phyloP scores from a whole-genome alignment of 2,329 filamentous ascomycete species.

The Ascochyta koolunga region DNA sequence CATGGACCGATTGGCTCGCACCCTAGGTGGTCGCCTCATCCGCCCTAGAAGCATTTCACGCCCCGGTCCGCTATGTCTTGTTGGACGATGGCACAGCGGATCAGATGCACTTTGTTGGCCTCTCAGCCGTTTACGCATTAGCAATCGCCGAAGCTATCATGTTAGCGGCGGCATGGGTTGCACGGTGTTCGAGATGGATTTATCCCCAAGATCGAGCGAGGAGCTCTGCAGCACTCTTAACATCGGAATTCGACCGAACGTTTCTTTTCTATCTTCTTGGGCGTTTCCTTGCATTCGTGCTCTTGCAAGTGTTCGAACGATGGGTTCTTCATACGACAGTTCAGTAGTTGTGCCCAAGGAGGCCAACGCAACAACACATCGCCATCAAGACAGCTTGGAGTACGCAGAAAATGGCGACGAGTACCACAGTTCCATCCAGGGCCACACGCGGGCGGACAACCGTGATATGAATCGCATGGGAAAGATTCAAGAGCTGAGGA shows the following conservation, averaged over 20 bases:
- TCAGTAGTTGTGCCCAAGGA: conserved; percentile 19
- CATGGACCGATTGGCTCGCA: conserved; percentile 7
- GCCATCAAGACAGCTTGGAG: conserved; percentile 21
- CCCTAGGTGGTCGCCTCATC: background rate
- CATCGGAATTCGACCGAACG: conserved; percentile 6
- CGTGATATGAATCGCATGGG: conserved; percentile 44
- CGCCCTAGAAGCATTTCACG: background rate
- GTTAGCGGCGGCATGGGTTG: conserved; percentile 14
- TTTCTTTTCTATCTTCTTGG: conserved; percentile 4
- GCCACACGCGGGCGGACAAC: conserved; percentile 36
- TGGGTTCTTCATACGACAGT: conserved; percentile 26
- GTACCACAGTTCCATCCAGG: conserved; percentile 36
- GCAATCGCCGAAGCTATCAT: conserved; percentile 7
- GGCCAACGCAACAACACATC: conserved; percentile 9
- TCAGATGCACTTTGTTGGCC: conserved; percentile 6
- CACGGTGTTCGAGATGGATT: conserved; percentile 16
- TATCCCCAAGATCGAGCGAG: background rate
- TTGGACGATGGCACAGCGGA: conserved; percentile 9
- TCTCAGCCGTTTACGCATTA: conserved; percentile 9
- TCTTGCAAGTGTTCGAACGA: conserved; percentile 20
- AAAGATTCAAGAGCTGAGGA: conserved; percentile 41
- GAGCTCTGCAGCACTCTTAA: conserved; percentile 7
- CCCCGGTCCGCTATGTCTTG: conserved; percentile 14
- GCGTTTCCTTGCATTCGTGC: conserved; percentile 19
- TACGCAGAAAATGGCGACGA: conserved; percentile 33